Percentiles rank a stretch among this genome's conserved stretches.
Conservation (phyloP, 371 early-diverging fungal genomes). For the Apophysomyces variabilis region DNA sequence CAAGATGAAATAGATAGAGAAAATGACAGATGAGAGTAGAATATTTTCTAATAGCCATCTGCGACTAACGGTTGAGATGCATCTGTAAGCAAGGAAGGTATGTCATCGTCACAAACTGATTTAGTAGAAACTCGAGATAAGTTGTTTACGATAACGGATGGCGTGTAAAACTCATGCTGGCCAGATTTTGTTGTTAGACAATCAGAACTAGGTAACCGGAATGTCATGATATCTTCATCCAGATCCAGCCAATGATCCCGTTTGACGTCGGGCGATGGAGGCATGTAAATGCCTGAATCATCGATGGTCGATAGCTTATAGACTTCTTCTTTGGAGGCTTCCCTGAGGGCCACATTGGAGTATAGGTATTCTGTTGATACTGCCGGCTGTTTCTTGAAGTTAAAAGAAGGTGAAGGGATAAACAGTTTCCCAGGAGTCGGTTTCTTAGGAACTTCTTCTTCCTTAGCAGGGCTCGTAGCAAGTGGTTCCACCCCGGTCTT, state of each 20-base stretch:
- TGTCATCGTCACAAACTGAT: slow-evolving; percentile 17
- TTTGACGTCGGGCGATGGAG: slow-evolving; percentile 42
- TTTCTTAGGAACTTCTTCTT: not conserved
- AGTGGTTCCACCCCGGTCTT: slow-evolving; percentile 5
- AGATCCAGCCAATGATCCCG: slow-evolving; percentile 34
- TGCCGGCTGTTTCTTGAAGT: slow-evolving; percentile 2
- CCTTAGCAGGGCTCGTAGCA: not conserved
- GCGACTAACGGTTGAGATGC: not conserved
- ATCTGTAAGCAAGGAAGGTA: slow-evolving; percentile 24
- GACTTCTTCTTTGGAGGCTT: slow-evolving; percentile 31
- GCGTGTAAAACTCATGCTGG: slow-evolving; percentile 42
- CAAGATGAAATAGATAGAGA: too few species aligned
- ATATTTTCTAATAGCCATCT: not conserved
- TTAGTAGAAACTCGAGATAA: not conserved
- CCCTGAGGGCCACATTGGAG: slow-evolving; percentile 27
- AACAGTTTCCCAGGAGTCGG: not conserved
- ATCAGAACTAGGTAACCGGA: slow-evolving; percentile 36
- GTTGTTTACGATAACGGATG: slow-evolving; percentile 22
- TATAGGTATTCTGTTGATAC: slow-evolving; percentile 9
- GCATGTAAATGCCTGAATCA: slow-evolving; percentile 42
- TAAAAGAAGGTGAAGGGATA: not conserved
- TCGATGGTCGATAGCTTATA: slow-evolving; percentile 49
- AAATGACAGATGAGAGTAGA: not conserved
- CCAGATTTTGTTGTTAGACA: slow-evolving; percentile 34
- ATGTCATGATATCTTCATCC: slow-evolving; percentile 30